Evolutionary conservation across 176 grass and related monocot genomes (phyloP), one percentile per base, ranked within the genome.

Genomic region (Paspalum notatum): DNA sequence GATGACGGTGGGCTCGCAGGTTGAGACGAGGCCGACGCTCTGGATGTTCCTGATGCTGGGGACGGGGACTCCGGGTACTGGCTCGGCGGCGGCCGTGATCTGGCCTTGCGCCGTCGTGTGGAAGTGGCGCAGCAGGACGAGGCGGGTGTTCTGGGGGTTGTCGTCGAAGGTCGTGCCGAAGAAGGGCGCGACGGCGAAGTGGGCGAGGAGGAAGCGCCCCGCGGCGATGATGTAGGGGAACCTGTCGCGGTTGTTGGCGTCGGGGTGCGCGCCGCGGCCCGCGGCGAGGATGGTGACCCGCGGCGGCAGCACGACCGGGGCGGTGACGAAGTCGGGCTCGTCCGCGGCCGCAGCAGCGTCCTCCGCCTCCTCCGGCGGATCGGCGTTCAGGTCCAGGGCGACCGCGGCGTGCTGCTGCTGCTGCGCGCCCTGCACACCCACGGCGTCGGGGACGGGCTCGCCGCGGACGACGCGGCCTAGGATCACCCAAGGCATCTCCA

Each of bases 221-320:
- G 16, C 62, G 62, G 32, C 62, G 62, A 65, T 14, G 1, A 65
- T 8, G 62, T 40, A 65, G 62, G 62, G 37, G 62, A 17, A 39
- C 51, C 6, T 4, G 32, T 74, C 51, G 18, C 18, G 51, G 2
- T 4, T 8, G 18, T 8, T 8, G 69, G 25, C 25, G 25, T 52
- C 14, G 48, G 14, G 69, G 16, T 52, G 47, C 3, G 47, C 69
- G 7, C 25, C 9, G 6, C 4, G 25, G 73, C 5, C 55, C 10
- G 21, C 55, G n/a, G 55, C 22, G 40, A 76, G 7, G 55, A 76
- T 4, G 73, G 73, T 26, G 73, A 76, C 56, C 54, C 40, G 39
- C 40, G 73, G 73, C 13, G 55, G 54, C 40, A 15, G n/a, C n/a
- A 12, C 22, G 7, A 76, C n/a, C 73, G 39, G 20, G 54, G 46